Base-by-base conservation (phyloP, 1,284 basidiomycete species). In the Athelia psychrophila region DNA sequence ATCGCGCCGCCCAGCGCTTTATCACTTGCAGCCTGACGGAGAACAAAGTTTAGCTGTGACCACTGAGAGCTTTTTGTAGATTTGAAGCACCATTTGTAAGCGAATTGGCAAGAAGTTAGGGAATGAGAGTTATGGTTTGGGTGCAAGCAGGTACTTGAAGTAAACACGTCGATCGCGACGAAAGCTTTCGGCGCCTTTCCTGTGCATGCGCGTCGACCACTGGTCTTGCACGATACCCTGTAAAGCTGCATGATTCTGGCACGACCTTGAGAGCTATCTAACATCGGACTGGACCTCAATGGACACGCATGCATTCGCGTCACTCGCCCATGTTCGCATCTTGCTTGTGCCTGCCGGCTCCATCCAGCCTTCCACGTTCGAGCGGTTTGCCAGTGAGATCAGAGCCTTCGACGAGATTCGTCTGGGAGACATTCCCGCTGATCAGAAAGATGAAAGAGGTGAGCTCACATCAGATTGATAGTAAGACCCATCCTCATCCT, bases 391-490 rank as follows among this genome's bases (percentile, higher is more conserved):
- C 3, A 69, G 78, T 45, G 83, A 91, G 60, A 81, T 94, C 54
- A 76, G 82, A 47, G 78, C 77, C 24, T 85, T 92, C 58, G 83
- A 88, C 51, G 74, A 77, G 49, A 80, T 94, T 56, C 79, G 85
- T 47, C 75, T 93, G 22, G 83, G 82, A 27, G 92, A 94, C 62
- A 86, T 94, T 49, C 88, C 90, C 18, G 79, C 86, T 24, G 87
- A 88, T 64, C 77, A 79, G 42, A 86, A 83, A 64, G 88, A 90
- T 63, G 88, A 91, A 55, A 78, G 80, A 79, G 88, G 91, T 90
- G 58, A 58, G 76, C 60, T 47, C 36, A 46, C 44, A 49, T 47
- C 12, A 22, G 40, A 20, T 36, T 50, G 20, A 6, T 44, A 30
- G 24, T 54, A 24, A 3, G 46, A 16, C 52, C 13, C 23, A 42